These are phyloP conservation scores for Arachis monticola DNA, from an alignment of 331 rosid genomes.

Conservation along the genomic window DNA sequence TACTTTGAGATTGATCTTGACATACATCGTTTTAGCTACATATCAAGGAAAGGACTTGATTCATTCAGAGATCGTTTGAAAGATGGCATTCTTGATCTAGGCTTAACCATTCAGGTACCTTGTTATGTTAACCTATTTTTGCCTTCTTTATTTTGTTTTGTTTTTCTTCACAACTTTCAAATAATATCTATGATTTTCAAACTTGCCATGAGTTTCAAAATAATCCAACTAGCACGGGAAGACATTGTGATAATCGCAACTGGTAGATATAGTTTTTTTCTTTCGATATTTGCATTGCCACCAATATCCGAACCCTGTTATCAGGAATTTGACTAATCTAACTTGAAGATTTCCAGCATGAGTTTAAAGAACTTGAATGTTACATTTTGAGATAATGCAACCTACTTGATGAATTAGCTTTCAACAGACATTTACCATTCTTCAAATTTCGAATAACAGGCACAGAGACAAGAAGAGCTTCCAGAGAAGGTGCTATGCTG, in stretches of 20 bases:
- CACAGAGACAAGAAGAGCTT: conserved; percentile 90
- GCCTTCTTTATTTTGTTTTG: not conserved
- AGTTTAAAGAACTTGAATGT: not conserved
- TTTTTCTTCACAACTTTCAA: conserved; percentile 7
- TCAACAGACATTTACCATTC: not conserved
- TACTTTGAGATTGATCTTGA: conserved; percentile 97
- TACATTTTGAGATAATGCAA: conserved; percentile 1
- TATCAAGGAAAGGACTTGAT: conserved; percentile 93
- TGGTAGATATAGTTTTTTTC: not conserved
- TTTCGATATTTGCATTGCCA: too few species aligned
- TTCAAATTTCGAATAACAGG: conserved; percentile 48
- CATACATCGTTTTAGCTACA: conserved; percentile 95
- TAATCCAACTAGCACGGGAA: too few species aligned
- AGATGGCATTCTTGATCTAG: conserved; percentile 77
- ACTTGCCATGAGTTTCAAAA: not conserved
- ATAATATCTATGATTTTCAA: conserved; percentile 16
- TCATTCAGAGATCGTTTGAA: conserved; percentile 78
- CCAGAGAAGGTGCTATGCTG: conserved; percentile 91
- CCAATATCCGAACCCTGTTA: not conserved
- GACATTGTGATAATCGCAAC: not conserved
- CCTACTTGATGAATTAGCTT: not conserved
- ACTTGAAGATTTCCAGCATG: too few species aligned
- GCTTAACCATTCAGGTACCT: conserved; percentile 85
- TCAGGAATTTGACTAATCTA: too few species aligned
- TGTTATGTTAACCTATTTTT: not conserved